Conservation (phyloP, 2,329 filamentous ascomycete genomes). For the Botrytis cinerea region DNA sequence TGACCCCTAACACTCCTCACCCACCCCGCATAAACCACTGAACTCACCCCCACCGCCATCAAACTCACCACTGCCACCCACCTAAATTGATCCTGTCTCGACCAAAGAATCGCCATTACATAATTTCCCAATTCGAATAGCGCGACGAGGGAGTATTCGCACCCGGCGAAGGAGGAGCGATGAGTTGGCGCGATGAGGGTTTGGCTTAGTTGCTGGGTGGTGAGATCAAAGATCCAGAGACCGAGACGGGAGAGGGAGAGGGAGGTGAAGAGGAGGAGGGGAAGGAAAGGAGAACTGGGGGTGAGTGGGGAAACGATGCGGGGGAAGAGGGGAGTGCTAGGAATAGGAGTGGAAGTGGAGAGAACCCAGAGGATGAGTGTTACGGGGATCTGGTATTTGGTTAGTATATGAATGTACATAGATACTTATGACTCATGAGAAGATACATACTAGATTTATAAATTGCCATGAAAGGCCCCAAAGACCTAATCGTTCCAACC, state of each 20-base stretch:
- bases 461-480: constrained; percentile 48
- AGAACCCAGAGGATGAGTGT: constrained; percentile 43
- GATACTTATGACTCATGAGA: background rate
- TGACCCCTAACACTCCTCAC: constrained; percentile 45
- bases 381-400: constrained; percentile 40
- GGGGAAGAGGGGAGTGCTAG: constrained; percentile 26
- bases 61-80: constrained; percentile 45
- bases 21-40: constrained; percentile 44
- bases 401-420: background rate
- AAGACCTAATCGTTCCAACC: constrained; percentile 45
- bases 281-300: constrained; percentile 25
- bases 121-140: constrained; percentile 46
- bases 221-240: constrained; percentile 49
- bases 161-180: constrained; percentile 47
- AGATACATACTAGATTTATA: constrained; percentile 43
- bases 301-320: constrained; percentile 39
- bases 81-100: constrained; percentile 44
- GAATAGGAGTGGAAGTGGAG: constrained; percentile 20
- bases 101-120: constrained; percentile 44
- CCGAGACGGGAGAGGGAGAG: constrained; percentile 48
- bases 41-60: constrained; percentile 40
- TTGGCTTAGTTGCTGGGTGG: constrained; percentile 49
- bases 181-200: constrained; percentile 42
- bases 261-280: constrained; percentile 44
- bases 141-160: constrained; percentile 46